phyloP scores from a whole-genome alignment of 1,284 basidiomycete genomes.

The Ceratobasidium sp. region DNA sequence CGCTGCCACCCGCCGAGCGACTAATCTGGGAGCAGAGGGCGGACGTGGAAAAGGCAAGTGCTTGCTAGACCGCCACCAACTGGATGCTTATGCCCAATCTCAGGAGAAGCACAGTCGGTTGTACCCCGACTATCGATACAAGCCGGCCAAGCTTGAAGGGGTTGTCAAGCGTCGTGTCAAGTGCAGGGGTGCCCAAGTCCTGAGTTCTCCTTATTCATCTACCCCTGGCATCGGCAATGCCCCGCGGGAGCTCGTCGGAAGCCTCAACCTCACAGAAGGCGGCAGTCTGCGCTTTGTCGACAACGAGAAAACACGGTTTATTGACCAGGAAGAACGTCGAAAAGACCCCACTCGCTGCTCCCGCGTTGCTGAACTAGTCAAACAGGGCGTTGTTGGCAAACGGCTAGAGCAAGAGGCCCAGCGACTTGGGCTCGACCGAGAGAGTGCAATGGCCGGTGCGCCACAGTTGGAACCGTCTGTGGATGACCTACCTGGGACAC shows the following conservation, averaged over 20 bases:
- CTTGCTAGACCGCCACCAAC: neutral
- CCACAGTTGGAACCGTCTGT: slow-evolving; percentile 9
- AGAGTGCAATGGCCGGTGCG: slow-evolving; percentile 11
- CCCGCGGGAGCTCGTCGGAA: slow-evolving; percentile 17
- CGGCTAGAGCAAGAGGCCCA: slow-evolving; percentile 32
- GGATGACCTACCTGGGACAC: neutral
- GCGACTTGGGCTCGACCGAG: slow-evolving; percentile 36
- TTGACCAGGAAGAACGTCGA: slow-evolving; percentile 35
- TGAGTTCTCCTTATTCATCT: slow-evolving; percentile 19
- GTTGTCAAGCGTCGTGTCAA: slow-evolving; percentile 45
- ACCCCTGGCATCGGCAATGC: slow-evolving; percentile 23
- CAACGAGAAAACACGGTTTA: slow-evolving; percentile 11
- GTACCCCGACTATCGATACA: slow-evolving; percentile 51
- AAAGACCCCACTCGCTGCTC: slow-evolving; percentile 35
- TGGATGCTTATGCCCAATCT: neutral
- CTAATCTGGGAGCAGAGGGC: slow-evolving; percentile 56
- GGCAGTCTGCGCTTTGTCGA: slow-evolving; percentile 11
- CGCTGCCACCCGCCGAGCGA: slow-evolving; percentile 40
- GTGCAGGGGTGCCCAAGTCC: slow-evolving; percentile 4
- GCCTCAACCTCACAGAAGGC: slow-evolving; percentile 5
- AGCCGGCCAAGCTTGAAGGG: slow-evolving; percentile 40
- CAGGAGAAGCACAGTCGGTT: slow-evolving; percentile 55
- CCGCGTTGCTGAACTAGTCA: slow-evolving; percentile 30
- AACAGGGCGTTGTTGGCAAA: slow-evolving; percentile 29
- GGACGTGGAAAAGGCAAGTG: slow-evolving; percentile 55